These are phyloP conservation scores for Pilasporangium apinafurcum DNA, from an alignment of 352 stramenopile species.

Conservation along the genomic window DNA sequence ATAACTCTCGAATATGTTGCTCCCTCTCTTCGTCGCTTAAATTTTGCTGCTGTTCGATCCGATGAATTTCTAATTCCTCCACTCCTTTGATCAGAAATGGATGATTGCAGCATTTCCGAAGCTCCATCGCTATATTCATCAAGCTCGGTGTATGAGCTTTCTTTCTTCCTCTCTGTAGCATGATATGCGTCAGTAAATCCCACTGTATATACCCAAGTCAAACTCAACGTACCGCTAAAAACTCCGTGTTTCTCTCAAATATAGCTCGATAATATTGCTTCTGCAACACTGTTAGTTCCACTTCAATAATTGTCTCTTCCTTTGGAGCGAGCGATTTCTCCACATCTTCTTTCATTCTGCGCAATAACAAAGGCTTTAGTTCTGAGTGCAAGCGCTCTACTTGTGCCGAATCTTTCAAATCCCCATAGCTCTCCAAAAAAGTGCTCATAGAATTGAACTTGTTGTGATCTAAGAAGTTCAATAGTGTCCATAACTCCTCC, in stretches of 20 bases:
- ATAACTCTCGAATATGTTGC: slow-evolving; percentile 67
- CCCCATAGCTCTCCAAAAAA: slow-evolving; percentile 93
- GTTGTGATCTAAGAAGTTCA: slow-evolving; percentile 96
- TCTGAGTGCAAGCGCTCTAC: slow-evolving; percentile 83
- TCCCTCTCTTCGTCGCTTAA: slow-evolving; percentile 41
- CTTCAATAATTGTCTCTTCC: slow-evolving; percentile 88
- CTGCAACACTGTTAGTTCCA: slow-evolving; percentile 87
- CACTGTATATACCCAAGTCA: not conserved
- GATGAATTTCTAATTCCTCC: slow-evolving; percentile 70
- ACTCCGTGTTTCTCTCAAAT: slow-evolving; percentile 91
- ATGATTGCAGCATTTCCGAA: slow-evolving; percentile 94
- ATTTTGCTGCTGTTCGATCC: slow-evolving; percentile 50
- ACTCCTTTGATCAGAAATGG: slow-evolving; percentile 90
- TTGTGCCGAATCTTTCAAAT: slow-evolving; percentile 88
- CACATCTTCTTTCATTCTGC: slow-evolving; percentile 88
- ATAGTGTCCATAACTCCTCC: slow-evolving; percentile 95
- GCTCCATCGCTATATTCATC: slow-evolving; percentile 92
- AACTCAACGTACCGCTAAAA: slow-evolving; percentile 44
- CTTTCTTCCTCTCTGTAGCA: slow-evolving; percentile 39
- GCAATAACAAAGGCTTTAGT: slow-evolving; percentile 81
- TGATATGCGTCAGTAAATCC: not conserved
- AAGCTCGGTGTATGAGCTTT: slow-evolving; percentile 74
- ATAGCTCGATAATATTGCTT: slow-evolving; percentile 91
- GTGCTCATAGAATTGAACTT: slow-evolving; percentile 91
- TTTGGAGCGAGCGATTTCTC: slow-evolving; percentile 86